These are phyloP conservation scores for Aspergillus steynii DNA, from an alignment of 495 filamentous ascomycete species.

Conservation along the genomic window DNA sequence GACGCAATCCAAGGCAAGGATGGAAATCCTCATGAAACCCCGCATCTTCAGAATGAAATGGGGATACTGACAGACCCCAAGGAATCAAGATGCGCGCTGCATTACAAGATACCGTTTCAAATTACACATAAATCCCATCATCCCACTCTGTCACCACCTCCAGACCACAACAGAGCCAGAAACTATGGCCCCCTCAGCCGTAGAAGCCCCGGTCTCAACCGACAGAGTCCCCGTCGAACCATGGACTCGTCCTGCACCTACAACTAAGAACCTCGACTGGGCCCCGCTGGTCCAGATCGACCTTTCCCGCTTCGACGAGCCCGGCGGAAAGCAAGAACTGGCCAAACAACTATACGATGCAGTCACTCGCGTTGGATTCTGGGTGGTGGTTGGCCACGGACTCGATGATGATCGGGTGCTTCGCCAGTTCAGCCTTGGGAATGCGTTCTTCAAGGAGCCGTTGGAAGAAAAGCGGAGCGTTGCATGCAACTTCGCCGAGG, in stretches of 20 bases:
- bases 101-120: too few relatives aligned
- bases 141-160: too few relatives aligned
- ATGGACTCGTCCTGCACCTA: constrained; percentile 39
- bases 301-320: constrained; percentile 47
- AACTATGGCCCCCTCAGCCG: constrained; percentile 34
- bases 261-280: constrained; percentile 42
- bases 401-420: constrained; percentile 38
- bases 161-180: too few relatives aligned
- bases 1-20: too few relatives aligned
- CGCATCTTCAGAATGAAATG: too few relatives aligned
- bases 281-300: constrained; percentile 56
- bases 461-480: constrained; percentile 36
- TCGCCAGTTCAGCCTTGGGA: constrained; percentile 40
- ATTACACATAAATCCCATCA: too few relatives aligned
- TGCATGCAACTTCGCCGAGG: constrained; percentile 43
- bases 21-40: too few relatives aligned
- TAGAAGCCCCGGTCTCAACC: constrained; percentile 15
- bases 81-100: too few relatives aligned
- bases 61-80: too few relatives aligned
- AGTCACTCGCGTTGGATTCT: constrained; percentile 47
- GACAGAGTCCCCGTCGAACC: constrained; percentile 29
- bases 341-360: constrained; percentile 56
- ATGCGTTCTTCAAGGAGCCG: constrained; percentile 40
- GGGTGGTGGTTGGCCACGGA: constrained; percentile 33
- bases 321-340: constrained; percentile 53